phyloP scores from a whole-genome alignment of 441 rosid genomes.

The Capsella rubella region DNA sequence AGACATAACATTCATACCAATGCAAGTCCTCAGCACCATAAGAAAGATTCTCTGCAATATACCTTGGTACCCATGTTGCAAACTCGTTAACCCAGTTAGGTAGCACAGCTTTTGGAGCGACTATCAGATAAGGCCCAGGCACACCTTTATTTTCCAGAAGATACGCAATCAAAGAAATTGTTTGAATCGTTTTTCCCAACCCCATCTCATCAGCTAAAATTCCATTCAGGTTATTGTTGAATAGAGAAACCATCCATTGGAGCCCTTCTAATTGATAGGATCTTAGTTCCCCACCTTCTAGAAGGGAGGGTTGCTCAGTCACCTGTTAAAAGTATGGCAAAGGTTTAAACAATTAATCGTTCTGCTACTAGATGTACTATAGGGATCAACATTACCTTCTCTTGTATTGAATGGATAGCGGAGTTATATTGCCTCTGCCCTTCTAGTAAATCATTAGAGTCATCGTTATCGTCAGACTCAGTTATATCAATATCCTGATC shows the following conservation, averaged over 20 bases:
- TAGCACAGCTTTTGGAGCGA: constrained; percentile 99
- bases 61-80: constrained; percentile 95
- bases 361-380: constrained; percentile 8
- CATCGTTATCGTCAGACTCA: constrained; percentile 87
- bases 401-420: constrained; percentile 96
- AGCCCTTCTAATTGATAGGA: constrained; percentile 98
- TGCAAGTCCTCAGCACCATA: constrained; percentile 6
- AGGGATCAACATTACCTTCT: constrained; percentile 62
- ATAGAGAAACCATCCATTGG: constrained; percentile 99
- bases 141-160: constrained; percentile 92
- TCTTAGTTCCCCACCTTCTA: constrained; percentile 96
- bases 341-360: background rate
- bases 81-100: constrained; percentile 99
- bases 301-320: constrained; percentile 91
- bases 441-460: constrained; percentile 83
- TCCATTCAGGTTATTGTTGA: constrained; percentile 97
- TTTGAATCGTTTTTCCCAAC: constrained; percentile 98
- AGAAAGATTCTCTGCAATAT: constrained; percentile 33
- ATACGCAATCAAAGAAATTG: constrained; percentile 92
- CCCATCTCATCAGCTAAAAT: constrained; percentile 99
- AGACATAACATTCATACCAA: constrained; percentile 14
- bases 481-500: constrained; percentile 70
- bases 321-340: constrained; percentile 61
- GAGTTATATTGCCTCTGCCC: constrained; percentile 98
- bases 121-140: constrained; percentile 91